phyloP scores from a whole-genome alignment of 805 yeast species.

The Nakazawaea anatomiae region DNA sequence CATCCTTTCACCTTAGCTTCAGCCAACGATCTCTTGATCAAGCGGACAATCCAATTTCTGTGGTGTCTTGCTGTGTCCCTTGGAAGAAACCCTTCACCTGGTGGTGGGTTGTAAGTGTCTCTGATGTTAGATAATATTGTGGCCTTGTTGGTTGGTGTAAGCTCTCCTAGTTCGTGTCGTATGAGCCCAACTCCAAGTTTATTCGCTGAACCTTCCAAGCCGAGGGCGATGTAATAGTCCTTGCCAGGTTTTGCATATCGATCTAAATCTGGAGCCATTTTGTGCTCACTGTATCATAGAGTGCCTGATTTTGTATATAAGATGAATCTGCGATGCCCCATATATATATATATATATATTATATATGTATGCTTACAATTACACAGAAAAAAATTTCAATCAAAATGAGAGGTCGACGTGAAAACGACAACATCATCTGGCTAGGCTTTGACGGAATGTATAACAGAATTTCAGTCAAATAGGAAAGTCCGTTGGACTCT shows the following conservation, averaged over 20 bases:
- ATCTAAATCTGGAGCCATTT: constrained; percentile 32
- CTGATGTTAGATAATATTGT: constrained; percentile 82
- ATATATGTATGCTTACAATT: too few species aligned
- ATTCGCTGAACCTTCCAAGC: constrained; percentile 96
- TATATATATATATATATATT: too few species aligned
- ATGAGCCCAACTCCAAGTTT: constrained; percentile 93
- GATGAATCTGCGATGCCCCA: too few species aligned
- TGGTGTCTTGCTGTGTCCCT: constrained; percentile 97
- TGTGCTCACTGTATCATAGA: not conserved
- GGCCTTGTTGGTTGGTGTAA: constrained; percentile 55
- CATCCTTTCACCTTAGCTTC: constrained; percentile 47
- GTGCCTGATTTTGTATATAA: too few species aligned
- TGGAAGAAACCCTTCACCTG: constrained; percentile 97
- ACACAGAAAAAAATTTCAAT: too few species aligned
- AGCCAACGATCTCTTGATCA: constrained; percentile 58
- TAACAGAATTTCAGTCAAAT: too few species aligned
- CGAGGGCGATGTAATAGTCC: constrained; percentile 64
- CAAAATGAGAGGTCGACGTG: too few species aligned
- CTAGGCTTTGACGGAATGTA: too few species aligned
- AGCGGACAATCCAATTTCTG: constrained; percentile 85
- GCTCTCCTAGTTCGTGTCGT: constrained; percentile 60
- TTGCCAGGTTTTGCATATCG: constrained; percentile 32
- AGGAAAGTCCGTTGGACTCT: too few species aligned
- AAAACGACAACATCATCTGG: too few species aligned
- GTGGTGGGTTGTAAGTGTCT: constrained; percentile 93